Base-by-base conservation (phyloP, 2,329 filamentous ascomycete genomes). In the Periconia macrospinosa region DNA sequence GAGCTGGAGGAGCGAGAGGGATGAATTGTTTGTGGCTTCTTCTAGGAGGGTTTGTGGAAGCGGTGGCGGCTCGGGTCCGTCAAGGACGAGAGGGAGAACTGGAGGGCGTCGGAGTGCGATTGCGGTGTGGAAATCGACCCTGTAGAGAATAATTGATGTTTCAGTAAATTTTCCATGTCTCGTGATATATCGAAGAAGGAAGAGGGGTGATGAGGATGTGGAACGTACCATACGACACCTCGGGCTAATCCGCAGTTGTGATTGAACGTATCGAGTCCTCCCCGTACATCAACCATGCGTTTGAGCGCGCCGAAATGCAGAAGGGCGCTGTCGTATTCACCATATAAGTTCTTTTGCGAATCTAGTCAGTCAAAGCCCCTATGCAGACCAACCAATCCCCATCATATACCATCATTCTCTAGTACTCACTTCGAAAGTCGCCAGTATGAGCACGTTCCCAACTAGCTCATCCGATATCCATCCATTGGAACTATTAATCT, bases 71-170 rank as follows among this genome's bases (percentile, higher is more conserved):
- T 59, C 52, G 10, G 56, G 53, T 15, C 63, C 58, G n/a, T 64
- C 56, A 13, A 23, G 45, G 2, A 66, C 55, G 9, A 46, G 52
- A 10, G 62, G 62, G 33, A 66, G 66, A 19, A 45, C 56, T 8
- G 66, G 63, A 1, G 55, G 45, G 1, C 55, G 58, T 13, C 58
- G 66, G 27, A 60, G 64, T 14, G 55, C 64, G 13, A 59, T 48
- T 41, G 66, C 56, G 2, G 52, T 56, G 47, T 69, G 66, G 42
- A 67, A 65, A 51, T 69, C 66, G 30, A 66, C 57, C 66, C 66
- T 67, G 17, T 30, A 18, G 14, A 17, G 9, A 17, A 10, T n/a
- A 10, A n/a, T 37, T n/a, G 33, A 37, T 3, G 14, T 35, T 44
- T 30, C 41, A 49, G 18, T 27, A 19, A 10, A 2, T 41, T 11